Conservation (phyloP, 1,284 basidiomycete species). For the Puccinia hordei region DNA sequence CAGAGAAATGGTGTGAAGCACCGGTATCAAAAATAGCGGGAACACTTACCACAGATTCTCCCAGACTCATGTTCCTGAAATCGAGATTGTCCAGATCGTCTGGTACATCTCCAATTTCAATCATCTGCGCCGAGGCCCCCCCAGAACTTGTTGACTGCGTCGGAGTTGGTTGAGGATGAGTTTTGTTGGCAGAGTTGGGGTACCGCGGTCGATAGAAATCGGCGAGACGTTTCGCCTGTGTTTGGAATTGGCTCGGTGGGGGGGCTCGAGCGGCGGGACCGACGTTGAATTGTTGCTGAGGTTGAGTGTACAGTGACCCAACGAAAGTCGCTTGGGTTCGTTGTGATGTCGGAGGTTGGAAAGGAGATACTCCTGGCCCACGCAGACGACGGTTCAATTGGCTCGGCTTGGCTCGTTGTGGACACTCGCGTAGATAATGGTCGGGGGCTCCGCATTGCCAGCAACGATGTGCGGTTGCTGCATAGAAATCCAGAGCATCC, state of each 20-base stretch:
- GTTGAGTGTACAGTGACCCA: background rate
- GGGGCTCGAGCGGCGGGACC: too few relatives aligned
- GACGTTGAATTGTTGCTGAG: background rate
- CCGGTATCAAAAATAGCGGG: background rate
- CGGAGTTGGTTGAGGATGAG: too few relatives aligned
- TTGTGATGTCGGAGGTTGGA: background rate
- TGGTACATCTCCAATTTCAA: background rate
- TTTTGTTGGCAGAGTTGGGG: too few relatives aligned
- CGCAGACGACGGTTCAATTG: background rate
- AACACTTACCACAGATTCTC: background rate
- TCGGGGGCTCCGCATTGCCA: background rate
- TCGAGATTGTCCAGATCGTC: background rate
- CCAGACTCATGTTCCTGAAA: background rate
- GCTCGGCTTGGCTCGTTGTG: background rate
- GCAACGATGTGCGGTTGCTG: background rate
- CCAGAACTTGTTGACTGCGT: background rate
- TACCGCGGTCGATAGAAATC: background rate
- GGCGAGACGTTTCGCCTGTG: background rate
- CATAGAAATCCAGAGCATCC: background rate
- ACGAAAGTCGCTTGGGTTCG: background rate
- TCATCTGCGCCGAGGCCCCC: background rate
- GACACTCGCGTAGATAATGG: background rate
- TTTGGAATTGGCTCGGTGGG: too few relatives aligned
- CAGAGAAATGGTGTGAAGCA: background rate
- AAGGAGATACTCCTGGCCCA: background rate